Base-by-base conservation (phyloP, 352 stramenopile genomes). In the Globisporangium rhizosaccharum region DNA sequence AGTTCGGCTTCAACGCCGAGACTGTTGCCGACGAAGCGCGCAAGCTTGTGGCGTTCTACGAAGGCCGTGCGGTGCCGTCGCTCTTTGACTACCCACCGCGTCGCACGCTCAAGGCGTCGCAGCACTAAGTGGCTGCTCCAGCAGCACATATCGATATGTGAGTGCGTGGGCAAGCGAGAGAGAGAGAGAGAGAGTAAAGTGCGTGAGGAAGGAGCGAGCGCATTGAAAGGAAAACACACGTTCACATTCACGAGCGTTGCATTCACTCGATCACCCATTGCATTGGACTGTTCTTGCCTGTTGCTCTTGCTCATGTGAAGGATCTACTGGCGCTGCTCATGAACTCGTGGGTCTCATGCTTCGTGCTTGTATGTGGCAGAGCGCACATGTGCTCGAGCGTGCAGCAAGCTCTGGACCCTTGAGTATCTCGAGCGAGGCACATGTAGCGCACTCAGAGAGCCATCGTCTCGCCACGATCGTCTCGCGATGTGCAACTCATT, bases 1-100 rank as follows among this genome's bases (percentile, higher is more conserved):
- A 90, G 48, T 99, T 99, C 76, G 96, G 96, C 53, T 98, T 99
- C 71, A 98, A 96, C 66, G 71, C 88, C 3, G 90, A 97, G 42
- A 98, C 97, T 49, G 83, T 99, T 47, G 85, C 83, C 26, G 73
- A 82, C 49, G 95, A 98, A 69, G 91, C 92, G 55, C 84, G 92
- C 59, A 90, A 90, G 61, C 71, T 99, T n/a, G 72, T 98, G 28
- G 81, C 91, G 52, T 98, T 96, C 73, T 98, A 98, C 81, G 69
- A 72, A 50, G 80, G 78, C 37, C 76, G 80, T 58, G 50, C 62
- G 25, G 85, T 71, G 46, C 85, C 85, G 28, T 86, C 57, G 71
- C 70, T 94, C 49, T 92, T 92, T 59, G 71, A 94, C 69, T 79
- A 73, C 66, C 85, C 85, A 17, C 70, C 79, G 47, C 69, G 44